These are phyloP conservation scores for Ascochyta clinopodiicola DNA, from an alignment of 2,329 filamentous ascomycete genomes.

Conservation along the genomic window DNA sequence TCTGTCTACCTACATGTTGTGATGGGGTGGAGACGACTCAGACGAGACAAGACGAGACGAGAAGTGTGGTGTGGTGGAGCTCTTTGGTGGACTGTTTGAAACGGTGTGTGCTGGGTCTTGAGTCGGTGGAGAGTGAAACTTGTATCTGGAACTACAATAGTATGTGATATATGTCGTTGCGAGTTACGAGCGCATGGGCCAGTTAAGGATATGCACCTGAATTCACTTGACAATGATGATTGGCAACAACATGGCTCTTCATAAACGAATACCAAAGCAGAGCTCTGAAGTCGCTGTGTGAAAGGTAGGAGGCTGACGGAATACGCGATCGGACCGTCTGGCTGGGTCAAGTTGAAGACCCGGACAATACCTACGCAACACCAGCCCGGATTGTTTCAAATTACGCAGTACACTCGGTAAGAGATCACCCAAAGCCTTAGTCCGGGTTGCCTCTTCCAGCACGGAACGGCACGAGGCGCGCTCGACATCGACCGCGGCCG, in stretches of 20 bases:
- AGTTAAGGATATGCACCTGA: too few species aligned
- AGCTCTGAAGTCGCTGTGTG: too few species aligned
- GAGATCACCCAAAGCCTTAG: constrained; percentile 4
- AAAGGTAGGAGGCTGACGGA: too few species aligned
- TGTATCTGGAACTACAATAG: too few species aligned
- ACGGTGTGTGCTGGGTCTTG: too few species aligned
- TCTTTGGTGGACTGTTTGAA: too few species aligned
- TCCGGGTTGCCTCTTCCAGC: constrained; percentile 7
- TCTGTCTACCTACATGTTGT: too few species aligned
- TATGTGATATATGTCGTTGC: background rate
- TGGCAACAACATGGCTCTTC: background rate
- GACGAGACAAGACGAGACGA: too few species aligned
- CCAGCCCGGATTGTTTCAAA: background rate
- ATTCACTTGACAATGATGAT: background rate
- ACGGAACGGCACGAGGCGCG: constrained; percentile 14
- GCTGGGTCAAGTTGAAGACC: background rate
- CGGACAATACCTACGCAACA: constrained; percentile 4
- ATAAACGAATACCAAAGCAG: background rate
- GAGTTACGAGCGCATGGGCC: background rate
- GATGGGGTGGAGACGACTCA: too few species aligned
- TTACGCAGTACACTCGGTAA: background rate
- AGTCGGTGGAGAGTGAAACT: background rate
- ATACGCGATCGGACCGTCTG: background rate
- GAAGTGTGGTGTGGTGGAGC: too few species aligned
- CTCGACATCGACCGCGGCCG: constrained; percentile 8